phyloP scores from a whole-genome alignment of 495 filamentous ascomycete species.

The Podospora sp. region DNA sequence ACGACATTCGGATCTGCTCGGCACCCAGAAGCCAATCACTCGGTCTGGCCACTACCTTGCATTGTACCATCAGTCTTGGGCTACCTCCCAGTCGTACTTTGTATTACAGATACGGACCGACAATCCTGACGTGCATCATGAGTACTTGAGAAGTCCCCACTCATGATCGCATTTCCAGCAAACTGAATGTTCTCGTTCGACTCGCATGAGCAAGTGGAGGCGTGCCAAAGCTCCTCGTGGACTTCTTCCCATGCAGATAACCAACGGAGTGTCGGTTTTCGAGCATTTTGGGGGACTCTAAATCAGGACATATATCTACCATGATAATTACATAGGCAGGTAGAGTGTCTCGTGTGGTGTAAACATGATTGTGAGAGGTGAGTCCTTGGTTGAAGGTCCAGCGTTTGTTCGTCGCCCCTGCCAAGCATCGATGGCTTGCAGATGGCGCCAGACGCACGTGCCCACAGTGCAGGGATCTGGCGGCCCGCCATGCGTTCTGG shows the following conservation, averaged over 20 bases:
- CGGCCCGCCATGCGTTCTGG: background rate
- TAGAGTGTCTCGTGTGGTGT: too few relatives aligned
- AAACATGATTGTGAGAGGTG: background rate
- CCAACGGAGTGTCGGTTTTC: too few relatives aligned
- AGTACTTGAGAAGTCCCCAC: background rate
- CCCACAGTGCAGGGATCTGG: background rate
- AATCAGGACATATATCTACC: too few relatives aligned
- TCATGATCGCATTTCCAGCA: background rate
- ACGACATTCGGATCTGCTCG: background rate
- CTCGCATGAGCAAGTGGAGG: background rate
- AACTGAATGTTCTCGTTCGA: background rate
- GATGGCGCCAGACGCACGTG: background rate
- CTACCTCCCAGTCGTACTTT: background rate
- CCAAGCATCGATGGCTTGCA: background rate
- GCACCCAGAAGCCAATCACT: background rate
- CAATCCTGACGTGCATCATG: background rate
- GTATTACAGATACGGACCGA: background rate
- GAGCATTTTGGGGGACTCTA: too few relatives aligned
- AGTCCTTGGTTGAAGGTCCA: background rate
- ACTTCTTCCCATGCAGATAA: too few relatives aligned
- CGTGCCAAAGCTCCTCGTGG: background rate
- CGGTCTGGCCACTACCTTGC: background rate
- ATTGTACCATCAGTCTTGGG: background rate
- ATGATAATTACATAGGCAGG: too few relatives aligned
- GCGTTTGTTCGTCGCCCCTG: background rate